Conservation (phyloP, 176 grass and related monocot species). For the Echinochloa phyllopogon region DNA sequence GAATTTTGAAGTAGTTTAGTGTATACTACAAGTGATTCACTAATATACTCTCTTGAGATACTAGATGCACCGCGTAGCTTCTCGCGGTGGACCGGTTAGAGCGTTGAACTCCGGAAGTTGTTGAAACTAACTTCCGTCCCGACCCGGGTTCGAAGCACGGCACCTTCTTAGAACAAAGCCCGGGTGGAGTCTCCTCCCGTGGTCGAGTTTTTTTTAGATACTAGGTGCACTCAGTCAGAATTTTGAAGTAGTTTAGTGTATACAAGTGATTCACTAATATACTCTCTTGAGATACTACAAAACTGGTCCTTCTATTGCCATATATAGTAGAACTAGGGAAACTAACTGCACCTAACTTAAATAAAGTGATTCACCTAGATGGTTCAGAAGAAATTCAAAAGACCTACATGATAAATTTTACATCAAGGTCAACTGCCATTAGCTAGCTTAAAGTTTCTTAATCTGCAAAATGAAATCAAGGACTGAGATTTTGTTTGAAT, state of each 20-base stretch:
- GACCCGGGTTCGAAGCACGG: too few relatives aligned
- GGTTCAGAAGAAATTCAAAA: slow-evolving; percentile 17
- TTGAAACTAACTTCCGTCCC: too few relatives aligned
- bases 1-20: neutral
- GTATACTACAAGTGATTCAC: neutral
- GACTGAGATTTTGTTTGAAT: slow-evolving; percentile 10
- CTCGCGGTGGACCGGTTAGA: too few relatives aligned
- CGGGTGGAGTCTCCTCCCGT: too few relatives aligned
- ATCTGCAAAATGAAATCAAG: slow-evolving; percentile 24
- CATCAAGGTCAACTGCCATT: slow-evolving; percentile 8
- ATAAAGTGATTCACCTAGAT: slow-evolving; percentile 10
- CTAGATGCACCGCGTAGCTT: too few relatives aligned
- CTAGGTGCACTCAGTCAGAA: neutral
- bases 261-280: neutral
- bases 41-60: neutral
- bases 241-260: neutral
- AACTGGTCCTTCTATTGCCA: slow-evolving; percentile 1
- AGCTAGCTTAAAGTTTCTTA: neutral
- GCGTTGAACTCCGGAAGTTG: too few relatives aligned
- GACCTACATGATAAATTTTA: slow-evolving; percentile 29
- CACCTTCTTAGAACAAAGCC: too few relatives aligned
- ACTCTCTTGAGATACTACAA: slow-evolving; percentile 11
- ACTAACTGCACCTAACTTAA: slow-evolving; percentile 11
- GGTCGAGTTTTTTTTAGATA: too few relatives aligned
- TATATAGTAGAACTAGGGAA: slow-evolving; percentile 18